Evolutionary conservation across 129 eudicot species (phyloP).

Genomic region (Tanacetum coccineum): DNA sequence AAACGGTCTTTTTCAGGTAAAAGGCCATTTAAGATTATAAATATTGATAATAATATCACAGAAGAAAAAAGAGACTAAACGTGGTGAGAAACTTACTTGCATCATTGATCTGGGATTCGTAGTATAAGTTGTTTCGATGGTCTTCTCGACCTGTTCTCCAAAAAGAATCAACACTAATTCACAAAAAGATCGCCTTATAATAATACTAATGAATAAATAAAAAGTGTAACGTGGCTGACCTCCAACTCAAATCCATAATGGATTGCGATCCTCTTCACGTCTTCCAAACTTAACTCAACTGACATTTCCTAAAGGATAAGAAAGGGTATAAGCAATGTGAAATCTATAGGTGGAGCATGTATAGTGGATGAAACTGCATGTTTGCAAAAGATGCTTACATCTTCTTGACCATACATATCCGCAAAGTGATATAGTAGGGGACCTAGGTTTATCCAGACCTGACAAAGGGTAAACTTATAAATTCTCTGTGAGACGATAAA

Average conservation of each 20-base stretch:
- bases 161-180: neutral
- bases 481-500: neutral
- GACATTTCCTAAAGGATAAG: constrained; percentile 70
- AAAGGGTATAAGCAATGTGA: constrained; percentile 13
- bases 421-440: constrained; percentile 98
- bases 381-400: constrained; percentile 45
- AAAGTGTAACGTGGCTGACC: constrained; percentile 35
- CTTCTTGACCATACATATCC: constrained; percentile 71
- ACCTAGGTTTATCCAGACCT: constrained; percentile 98
- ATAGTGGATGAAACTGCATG: neutral
- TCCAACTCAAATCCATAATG: constrained; percentile 82
- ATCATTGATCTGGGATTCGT: constrained; percentile 86
- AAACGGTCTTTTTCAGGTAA: too few species aligned
- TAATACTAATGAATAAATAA: constrained; percentile 3
- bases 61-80: neutral
- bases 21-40: neutral
- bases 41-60: neutral
- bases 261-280: constrained; percentile 73
- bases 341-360: constrained; percentile 6
- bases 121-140: constrained; percentile 83
- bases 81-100: constrained; percentile 60
- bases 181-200: neutral
- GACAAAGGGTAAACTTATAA: constrained; percentile 28
- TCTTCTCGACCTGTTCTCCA: constrained; percentile 58
- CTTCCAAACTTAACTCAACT: constrained; percentile 93